These are phyloP conservation scores for Tuber brumale DNA, from an alignment of 495 filamentous ascomycete genomes.

Conservation along the genomic window DNA sequence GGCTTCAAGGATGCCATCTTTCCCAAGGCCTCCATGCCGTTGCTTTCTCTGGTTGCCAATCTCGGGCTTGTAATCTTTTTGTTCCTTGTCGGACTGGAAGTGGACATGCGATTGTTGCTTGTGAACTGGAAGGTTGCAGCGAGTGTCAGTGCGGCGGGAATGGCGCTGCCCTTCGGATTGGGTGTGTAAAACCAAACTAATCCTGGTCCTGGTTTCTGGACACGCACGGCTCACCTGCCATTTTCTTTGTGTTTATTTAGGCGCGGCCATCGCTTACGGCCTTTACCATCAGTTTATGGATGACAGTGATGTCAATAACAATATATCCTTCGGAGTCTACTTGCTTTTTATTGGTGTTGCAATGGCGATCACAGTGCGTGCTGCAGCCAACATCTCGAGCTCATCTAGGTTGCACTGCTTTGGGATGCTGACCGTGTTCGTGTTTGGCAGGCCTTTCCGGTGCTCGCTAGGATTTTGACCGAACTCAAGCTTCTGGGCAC, in stretches of 20 bases:
- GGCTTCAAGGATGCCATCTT: constrained; percentile 75
- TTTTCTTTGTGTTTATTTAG: constrained; percentile 40
- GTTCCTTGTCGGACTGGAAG: constrained; percentile 88
- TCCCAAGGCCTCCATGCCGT: constrained; percentile 56
- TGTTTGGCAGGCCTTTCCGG: constrained; percentile 67
- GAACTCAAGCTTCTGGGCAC: constrained; percentile 84
- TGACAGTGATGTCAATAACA: constrained; percentile 53
- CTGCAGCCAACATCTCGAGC: not conserved
- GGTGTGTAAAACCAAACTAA: constrained; percentile 42
- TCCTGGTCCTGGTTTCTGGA: not conserved
- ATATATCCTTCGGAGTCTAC: constrained; percentile 72
- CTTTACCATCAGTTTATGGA: constrained; percentile 71
- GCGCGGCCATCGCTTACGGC: constrained; percentile 75
- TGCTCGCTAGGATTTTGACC: constrained; percentile 87
- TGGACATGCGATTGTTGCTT: constrained; percentile 76
- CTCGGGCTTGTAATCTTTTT: constrained; percentile 84
- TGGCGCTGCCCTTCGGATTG: constrained; percentile 69
- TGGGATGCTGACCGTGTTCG: constrained; percentile 8
- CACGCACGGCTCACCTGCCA: not conserved
- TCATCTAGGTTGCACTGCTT: not conserved
- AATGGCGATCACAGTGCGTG: constrained; percentile 73
- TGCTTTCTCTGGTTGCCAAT: constrained; percentile 77
- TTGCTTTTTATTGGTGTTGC: constrained; percentile 92
- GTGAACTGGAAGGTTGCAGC: constrained; percentile 81
- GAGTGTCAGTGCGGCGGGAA: constrained; percentile 76